A percentile compares a stretch with the other conserved stretches of the same genome.
phyloP scores from a whole-genome alignment of 495 filamentous ascomycete genomes.

The Neurospora sp. region DNA sequence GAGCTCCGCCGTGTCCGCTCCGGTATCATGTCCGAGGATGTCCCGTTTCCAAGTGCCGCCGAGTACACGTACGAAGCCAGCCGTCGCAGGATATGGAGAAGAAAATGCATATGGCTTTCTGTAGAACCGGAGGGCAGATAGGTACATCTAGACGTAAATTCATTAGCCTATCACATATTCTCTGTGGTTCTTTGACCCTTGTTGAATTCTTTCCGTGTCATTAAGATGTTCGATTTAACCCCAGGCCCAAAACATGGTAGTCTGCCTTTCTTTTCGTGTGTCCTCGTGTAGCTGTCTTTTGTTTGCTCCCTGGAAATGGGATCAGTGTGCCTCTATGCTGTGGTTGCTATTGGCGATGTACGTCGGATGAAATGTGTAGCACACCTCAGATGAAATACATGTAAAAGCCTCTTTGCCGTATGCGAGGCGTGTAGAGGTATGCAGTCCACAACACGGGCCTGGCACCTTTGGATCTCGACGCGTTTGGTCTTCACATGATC shows the following conservation, averaged over 20 bases:
- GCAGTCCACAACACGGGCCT: too few relatives aligned
- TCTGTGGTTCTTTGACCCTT: neutral
- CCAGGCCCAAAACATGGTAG: neutral
- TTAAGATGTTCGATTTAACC: neutral
- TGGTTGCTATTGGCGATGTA: neutral
- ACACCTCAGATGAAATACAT: neutral
- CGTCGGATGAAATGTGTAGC: neutral
- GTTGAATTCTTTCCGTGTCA: neutral
- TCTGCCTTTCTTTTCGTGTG: neutral
- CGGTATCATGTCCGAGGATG: constrained; percentile 58
- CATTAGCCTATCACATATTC: neutral
- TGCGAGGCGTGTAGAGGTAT: neutral
- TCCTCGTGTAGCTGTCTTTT: neutral
- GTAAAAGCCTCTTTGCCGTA: neutral
- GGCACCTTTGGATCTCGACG: too few relatives aligned
- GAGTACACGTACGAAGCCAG: neutral
- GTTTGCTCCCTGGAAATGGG: neutral
- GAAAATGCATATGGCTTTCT: neutral
- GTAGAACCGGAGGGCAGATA: neutral
- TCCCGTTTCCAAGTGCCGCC: neutral
- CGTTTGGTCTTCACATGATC: too few relatives aligned
- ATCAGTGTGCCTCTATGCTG: neutral
- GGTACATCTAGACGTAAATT: neutral
- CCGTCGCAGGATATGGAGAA: neutral
- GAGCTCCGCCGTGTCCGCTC: constrained; percentile 87